A percentile compares a stretch with the other conserved stretches of the same genome.
Evolutionary conservation across 2,329 filamentous ascomycete species (phyloP).

Genomic region (Colletotrichum trifolii): DNA sequence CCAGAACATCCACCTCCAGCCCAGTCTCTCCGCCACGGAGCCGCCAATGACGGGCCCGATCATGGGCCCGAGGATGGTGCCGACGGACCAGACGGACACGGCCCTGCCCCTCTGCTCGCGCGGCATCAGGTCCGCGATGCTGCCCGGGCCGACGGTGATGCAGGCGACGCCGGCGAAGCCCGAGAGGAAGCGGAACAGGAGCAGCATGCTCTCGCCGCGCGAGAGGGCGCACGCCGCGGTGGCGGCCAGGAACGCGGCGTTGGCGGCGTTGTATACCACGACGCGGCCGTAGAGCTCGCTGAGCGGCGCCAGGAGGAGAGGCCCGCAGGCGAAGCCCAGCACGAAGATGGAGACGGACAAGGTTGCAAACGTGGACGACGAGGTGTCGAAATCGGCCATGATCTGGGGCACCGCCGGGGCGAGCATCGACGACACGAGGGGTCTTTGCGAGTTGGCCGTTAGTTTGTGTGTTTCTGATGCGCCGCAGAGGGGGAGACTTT

Average conservation of each 20-base stretch:
- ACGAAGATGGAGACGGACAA: slow-evolving; percentile 68
- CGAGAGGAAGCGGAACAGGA: slow-evolving; percentile 69
- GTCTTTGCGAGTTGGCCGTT: neutral
- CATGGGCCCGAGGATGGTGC: slow-evolving; percentile 55
- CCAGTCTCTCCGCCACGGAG: slow-evolving; percentile 44
- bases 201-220: slow-evolving; percentile 59
- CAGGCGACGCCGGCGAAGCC: slow-evolving; percentile 69
- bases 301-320: slow-evolving; percentile 54
- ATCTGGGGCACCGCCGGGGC: slow-evolving; percentile 69
- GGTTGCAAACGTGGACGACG: slow-evolving; percentile 61
- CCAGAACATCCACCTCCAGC: slow-evolving; percentile 56
- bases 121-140: slow-evolving; percentile 26
- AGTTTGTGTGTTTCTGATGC: slow-evolving; percentile 41
- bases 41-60: slow-evolving; percentile 56
- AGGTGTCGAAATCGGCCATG: slow-evolving; percentile 69
- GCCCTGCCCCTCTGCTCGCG: slow-evolving; percentile 48
- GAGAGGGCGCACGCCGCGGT: slow-evolving; percentile 61
- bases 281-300: slow-evolving; percentile 54
- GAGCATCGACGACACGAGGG: slow-evolving; percentile 63
- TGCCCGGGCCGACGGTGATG: slow-evolving; percentile 57
- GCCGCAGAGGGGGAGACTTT: too few species aligned
- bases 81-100: slow-evolving; percentile 54
- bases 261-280: slow-evolving; percentile 51
- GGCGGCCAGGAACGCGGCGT: slow-evolving; percentile 46
- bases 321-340: slow-evolving; percentile 54